A percentile compares a stretch with the other conserved stretches of the same genome.
Conservation (phyloP, 257 asterid genomes). For the Solanum microdontum region DNA sequence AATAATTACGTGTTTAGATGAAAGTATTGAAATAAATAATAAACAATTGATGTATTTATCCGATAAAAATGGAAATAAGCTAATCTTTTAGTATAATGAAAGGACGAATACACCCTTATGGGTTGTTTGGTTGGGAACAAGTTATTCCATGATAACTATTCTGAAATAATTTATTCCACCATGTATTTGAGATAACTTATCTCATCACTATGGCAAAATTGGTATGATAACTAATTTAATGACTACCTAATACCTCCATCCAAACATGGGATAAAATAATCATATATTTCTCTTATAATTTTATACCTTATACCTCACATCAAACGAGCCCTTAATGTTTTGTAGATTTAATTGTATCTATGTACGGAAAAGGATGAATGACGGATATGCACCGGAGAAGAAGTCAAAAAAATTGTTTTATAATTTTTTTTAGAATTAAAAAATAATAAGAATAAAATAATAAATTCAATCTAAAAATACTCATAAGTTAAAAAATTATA, state of each 20-base stretch:
- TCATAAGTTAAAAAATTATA: not conserved
- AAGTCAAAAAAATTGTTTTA: not conserved
- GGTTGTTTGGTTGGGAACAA: not conserved
- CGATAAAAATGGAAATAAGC: not conserved
- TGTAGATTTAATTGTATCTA: not conserved
- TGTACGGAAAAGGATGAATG: not conserved
- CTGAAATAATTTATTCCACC: not conserved
- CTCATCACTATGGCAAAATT: not conserved
- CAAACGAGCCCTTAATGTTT: no score
- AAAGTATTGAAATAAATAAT: not conserved
- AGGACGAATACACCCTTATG: not conserved
- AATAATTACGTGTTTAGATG: not conserved
- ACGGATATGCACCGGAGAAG: not conserved
- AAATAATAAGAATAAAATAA: not conserved
- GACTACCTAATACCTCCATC: not conserved
- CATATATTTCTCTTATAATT: not conserved
- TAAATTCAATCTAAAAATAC: not conserved
- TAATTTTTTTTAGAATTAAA: not conserved
- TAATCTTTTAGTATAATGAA: not conserved
- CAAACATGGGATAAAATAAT: no score
- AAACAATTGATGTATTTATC: not conserved
- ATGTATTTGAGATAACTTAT: no score
- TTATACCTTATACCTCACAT: not conserved
- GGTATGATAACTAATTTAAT: no score
- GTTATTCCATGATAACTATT: not conserved